Percentiles rank a stretch among this genome's conserved stretches.
These are phyloP conservation scores for Suillus sp. DNA, from an alignment of 768 basidiomycete species.

Conservation along the genomic window DNA sequence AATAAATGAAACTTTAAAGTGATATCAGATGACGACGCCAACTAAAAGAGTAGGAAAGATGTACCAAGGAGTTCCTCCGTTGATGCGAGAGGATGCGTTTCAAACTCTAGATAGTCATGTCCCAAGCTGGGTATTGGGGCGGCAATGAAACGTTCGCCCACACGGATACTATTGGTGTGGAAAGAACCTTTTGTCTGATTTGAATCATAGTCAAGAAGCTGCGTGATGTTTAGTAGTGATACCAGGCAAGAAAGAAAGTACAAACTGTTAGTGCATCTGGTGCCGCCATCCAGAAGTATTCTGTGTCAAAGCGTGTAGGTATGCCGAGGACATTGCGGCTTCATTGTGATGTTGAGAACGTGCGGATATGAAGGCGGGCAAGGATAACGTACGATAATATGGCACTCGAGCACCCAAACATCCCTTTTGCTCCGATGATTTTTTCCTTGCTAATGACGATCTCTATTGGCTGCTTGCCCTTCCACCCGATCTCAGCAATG, in stretches of 20 bases:
- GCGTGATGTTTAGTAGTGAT: slow-evolving; percentile 9
- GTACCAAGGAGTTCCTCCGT: slow-evolving; percentile 56
- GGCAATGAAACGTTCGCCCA: slow-evolving; percentile 46
- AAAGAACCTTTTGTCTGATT: slow-evolving; percentile 52
- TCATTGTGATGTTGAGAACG: slow-evolving; percentile 6
- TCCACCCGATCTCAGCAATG: slow-evolving; percentile 55
- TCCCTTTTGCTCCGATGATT: slow-evolving; percentile 51
- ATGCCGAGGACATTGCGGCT: slow-evolving; percentile 63
- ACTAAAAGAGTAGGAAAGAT: neutral
- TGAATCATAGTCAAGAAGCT: slow-evolving; percentile 58
- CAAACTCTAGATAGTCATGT: slow-evolving; percentile 60
- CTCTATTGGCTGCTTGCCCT: slow-evolving; percentile 50
- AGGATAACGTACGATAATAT: slow-evolving; percentile 50
- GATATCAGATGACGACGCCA: neutral
- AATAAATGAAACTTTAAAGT: slow-evolving; percentile 53
- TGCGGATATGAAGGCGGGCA: slow-evolving; percentile 5
- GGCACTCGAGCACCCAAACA: slow-evolving; percentile 58
- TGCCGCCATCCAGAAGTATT: slow-evolving; percentile 63
- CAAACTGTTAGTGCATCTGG: slow-evolving; percentile 52
- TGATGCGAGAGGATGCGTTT: slow-evolving; percentile 47
- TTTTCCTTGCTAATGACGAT: slow-evolving; percentile 54
- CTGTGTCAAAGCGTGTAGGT: slow-evolving; percentile 63
- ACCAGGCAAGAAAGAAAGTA: slow-evolving; percentile 12
- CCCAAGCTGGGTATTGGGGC: slow-evolving; percentile 57
- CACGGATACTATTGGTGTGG: slow-evolving; percentile 50